Evolutionary conservation across 2,329 filamentous ascomycete genomes (phyloP).

Genomic region (Pestalotiopsis sp.): DNA sequence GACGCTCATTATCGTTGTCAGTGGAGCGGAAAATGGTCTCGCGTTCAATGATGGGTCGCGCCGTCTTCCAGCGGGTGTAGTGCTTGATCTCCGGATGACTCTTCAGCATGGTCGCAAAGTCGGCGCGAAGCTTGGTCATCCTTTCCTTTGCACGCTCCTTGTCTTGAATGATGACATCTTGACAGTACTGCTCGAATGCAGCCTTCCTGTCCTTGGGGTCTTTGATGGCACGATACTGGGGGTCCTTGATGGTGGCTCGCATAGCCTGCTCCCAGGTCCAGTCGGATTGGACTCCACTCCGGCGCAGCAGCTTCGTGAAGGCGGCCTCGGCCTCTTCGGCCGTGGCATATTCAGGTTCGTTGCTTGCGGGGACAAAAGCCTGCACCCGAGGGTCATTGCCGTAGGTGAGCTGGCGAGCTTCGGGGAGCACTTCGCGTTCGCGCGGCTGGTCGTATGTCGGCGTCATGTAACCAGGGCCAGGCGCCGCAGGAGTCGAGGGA

Average conservation of each 20-base stretch:
- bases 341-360: slow-evolving; percentile 77
- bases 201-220: slow-evolving; percentile 88
- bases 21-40: slow-evolving; percentile 96
- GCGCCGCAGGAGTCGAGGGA: slow-evolving; percentile 45
- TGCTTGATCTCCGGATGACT: slow-evolving; percentile 97
- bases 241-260: slow-evolving; percentile 82
- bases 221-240: slow-evolving; percentile 90
- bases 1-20: slow-evolving; percentile 82
- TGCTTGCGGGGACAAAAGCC: slow-evolving; percentile 63
- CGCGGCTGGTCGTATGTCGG: slow-evolving; percentile 34
- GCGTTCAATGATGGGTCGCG: slow-evolving; percentile 88
- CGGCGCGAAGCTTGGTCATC: slow-evolving; percentile 84
- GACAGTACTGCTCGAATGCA: slow-evolving; percentile 93
- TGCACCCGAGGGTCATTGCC: slow-evolving; percentile 59
- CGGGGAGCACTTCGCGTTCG: slow-evolving; percentile 44
- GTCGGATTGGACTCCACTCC: slow-evolving; percentile 83
- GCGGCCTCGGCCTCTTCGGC: slow-evolving; percentile 90
- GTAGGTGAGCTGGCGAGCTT: slow-evolving; percentile 61
- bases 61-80: slow-evolving; percentile 96
- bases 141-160: slow-evolving; percentile 94
- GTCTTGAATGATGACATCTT: slow-evolving; percentile 88
- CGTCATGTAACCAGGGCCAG: slow-evolving; percentile 39
- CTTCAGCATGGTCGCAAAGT: slow-evolving; percentile 95
- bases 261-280: slow-evolving; percentile 94
- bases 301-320: slow-evolving; percentile 87